phyloP scores from a whole-genome alignment of 495 filamentous ascomycete genomes.

The Astrothelium subdiscretum region DNA sequence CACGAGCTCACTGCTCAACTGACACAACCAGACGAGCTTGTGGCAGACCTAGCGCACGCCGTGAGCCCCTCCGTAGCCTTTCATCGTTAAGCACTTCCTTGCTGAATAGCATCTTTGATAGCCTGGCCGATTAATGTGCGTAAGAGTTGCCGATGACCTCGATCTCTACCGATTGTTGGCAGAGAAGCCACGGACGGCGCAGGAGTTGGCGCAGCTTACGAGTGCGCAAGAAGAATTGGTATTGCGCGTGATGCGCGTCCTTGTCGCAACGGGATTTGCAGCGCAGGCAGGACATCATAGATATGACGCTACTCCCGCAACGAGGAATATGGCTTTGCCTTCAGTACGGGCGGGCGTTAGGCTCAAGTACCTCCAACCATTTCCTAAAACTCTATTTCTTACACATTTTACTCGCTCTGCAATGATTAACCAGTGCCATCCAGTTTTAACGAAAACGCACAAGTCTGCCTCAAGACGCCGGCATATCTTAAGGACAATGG shows the following conservation, averaged over 20 bases:
- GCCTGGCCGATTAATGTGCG: slow-evolving; percentile 1
- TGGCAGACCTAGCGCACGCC: background rate
- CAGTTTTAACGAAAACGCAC: background rate
- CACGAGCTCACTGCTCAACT: background rate
- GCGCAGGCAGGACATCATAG: background rate
- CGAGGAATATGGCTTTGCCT: slow-evolving; percentile 1
- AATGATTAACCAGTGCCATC: background rate
- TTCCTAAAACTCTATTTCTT: background rate
- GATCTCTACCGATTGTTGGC: slow-evolving; percentile 2
- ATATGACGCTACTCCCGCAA: slow-evolving; percentile 1
- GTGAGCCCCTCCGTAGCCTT: background rate
- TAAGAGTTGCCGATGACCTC: slow-evolving; percentile 5
- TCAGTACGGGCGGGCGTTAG: slow-evolving; percentile 1
- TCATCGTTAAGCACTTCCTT: background rate
- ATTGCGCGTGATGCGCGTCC: background rate
- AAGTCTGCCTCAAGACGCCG: background rate
- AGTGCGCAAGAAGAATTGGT: slow-evolving; percentile 1
- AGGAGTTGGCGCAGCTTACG: background rate
- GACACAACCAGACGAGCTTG: background rate
- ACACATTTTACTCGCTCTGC: background rate
- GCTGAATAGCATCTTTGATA: background rate
- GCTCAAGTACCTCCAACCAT: background rate
- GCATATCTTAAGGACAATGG: slow-evolving; percentile 6
- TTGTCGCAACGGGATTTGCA: slow-evolving; percentile 5
- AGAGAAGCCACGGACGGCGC: background rate